A percentile compares a stretch with the other conserved stretches of the same genome.
Conservation (phyloP, 1,284 basidiomycete species). For the Tremellales sp. region DNA sequence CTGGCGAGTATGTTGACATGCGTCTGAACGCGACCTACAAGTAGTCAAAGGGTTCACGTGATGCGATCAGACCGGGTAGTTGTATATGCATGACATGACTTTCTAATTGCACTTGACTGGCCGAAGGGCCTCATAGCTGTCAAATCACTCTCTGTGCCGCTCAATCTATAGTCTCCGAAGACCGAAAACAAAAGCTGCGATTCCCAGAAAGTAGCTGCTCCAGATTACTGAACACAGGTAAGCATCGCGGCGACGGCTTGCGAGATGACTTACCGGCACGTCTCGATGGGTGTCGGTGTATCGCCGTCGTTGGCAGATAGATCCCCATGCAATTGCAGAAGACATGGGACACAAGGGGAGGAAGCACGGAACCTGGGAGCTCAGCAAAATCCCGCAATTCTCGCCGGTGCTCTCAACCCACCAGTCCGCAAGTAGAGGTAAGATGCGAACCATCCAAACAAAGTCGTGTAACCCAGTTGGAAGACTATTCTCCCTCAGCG, state of each 20-base stretch:
- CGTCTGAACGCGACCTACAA: slow-evolving; percentile 30
- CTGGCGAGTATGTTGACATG: slow-evolving; percentile 47
- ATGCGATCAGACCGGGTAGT: slow-evolving; percentile 2
- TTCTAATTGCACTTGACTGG: neutral
- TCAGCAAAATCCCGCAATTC: neutral
- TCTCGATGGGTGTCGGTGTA: slow-evolving; percentile 30
- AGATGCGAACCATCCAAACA: slow-evolving; percentile 86
- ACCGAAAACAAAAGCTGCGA: slow-evolving; percentile 35
- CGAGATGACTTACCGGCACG: slow-evolving; percentile 26
- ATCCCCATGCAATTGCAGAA: slow-evolving; percentile 92
- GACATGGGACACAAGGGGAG: slow-evolving; percentile 69
- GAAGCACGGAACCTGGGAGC: slow-evolving; percentile 44
- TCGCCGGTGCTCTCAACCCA: slow-evolving; percentile 35
- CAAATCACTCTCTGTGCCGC: neutral
- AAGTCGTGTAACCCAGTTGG: slow-evolving; percentile 80
- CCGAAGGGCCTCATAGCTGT: neutral
- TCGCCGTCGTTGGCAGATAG: slow-evolving; percentile 35
- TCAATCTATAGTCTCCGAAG: neutral
- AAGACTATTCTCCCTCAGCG: slow-evolving; percentile 56
- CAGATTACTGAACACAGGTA: slow-evolving; percentile 33
- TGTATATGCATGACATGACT: neutral
- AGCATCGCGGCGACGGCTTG: no score
- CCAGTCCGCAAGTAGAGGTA: slow-evolving; percentile 81
- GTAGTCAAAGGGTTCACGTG: slow-evolving; percentile 7
- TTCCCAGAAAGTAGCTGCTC: slow-evolving; percentile 36